phyloP scores from a whole-genome alignment of 495 filamentous ascomycete species.

The Echria macrotheca region DNA sequence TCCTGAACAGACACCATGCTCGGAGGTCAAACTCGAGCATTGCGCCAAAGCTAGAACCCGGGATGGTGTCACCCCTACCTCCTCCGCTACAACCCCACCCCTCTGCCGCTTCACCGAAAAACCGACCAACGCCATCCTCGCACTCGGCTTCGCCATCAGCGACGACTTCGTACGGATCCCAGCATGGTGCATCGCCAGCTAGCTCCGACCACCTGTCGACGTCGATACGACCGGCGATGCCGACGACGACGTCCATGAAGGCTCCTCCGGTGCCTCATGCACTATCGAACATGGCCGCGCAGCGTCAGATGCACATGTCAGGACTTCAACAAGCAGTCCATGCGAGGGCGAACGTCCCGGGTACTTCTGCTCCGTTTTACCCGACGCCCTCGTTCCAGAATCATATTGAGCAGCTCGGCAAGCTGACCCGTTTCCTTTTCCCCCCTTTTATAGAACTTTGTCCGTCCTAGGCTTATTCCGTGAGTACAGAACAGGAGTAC shows the following conservation, averaged over 20 bases:
- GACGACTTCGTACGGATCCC: conserved; percentile 67
- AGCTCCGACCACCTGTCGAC: conserved; percentile 48
- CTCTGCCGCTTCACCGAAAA: conserved; percentile 49
- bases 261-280: conserved; percentile 28
- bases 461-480: conserved; percentile 74
- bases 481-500: conserved; percentile 96
- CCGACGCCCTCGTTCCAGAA: conserved; percentile 77
- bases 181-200: conserved; percentile 62
- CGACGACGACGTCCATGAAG: conserved; percentile 36
- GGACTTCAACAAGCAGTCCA: conserved; percentile 32
- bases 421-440: conserved; percentile 61
- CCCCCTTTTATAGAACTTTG: conserved; percentile 59
- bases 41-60: conserved; percentile 64
- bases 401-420: conserved; percentile 97
- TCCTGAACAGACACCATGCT: conserved; percentile 65
- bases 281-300: conserved; percentile 35
- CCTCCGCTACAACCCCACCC: conserved; percentile 50
- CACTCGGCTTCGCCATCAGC: conserved; percentile 73
- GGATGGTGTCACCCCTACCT: conserved; percentile 43
- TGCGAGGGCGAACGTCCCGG: conserved; percentile 26
- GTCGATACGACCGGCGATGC: conserved; percentile 40
- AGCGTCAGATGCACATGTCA: conserved; percentile 38
- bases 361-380: conserved; percentile 54
- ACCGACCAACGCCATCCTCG: conserved; percentile 75
- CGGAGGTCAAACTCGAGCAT: conserved; percentile 65